Conservation (phyloP, 2,329 filamentous ascomycete genomes). For the Microdochium bolleyi region DNA sequence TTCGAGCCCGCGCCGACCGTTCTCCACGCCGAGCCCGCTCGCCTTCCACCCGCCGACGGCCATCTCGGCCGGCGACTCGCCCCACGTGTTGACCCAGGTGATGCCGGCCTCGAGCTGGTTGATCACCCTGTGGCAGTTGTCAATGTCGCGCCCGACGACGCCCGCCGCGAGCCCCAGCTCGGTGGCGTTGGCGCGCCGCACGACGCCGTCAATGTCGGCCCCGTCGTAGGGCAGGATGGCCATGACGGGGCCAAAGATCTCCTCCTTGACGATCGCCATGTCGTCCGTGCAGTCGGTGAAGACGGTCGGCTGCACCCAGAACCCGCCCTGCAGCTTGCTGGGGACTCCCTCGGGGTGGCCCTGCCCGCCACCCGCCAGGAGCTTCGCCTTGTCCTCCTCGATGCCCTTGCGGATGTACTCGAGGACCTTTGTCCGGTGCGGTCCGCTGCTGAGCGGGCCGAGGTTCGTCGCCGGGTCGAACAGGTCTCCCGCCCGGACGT, state of each 20-base stretch:
- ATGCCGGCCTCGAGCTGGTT: constrained; percentile 72
- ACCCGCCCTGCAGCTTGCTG: constrained; percentile 50
- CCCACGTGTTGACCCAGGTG: constrained; percentile 91
- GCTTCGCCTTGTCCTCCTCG: constrained; percentile 61
- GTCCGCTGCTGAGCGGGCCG: constrained; percentile 69
- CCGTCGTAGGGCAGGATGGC: constrained; percentile 67
- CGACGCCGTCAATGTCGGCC: constrained; percentile 50
- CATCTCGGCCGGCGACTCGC: constrained; percentile 89
- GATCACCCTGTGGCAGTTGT: constrained; percentile 64
- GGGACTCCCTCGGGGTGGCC: constrained; percentile 47
- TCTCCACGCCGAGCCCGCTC: constrained; percentile 82
- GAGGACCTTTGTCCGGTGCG: constrained; percentile 71
- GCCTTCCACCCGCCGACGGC: constrained; percentile 87
- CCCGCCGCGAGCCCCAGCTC: constrained; percentile 74
- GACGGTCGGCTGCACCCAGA: constrained; percentile 76
- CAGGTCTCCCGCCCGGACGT: constrained; percentile 64
- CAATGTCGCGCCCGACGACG: constrained; percentile 71
- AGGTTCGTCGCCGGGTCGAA: constrained; percentile 71
- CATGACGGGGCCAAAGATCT: constrained; percentile 88
- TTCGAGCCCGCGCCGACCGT: constrained; percentile 70
- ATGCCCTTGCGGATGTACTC: constrained; percentile 70
- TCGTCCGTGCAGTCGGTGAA: constrained; percentile 79
- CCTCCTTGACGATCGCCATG: constrained; percentile 74
- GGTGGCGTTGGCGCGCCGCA: constrained; percentile 68
- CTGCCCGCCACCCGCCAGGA: constrained; percentile 60